phyloP scores from a whole-genome alignment of 257 asterid species.

The Asclepias syriaca region DNA sequence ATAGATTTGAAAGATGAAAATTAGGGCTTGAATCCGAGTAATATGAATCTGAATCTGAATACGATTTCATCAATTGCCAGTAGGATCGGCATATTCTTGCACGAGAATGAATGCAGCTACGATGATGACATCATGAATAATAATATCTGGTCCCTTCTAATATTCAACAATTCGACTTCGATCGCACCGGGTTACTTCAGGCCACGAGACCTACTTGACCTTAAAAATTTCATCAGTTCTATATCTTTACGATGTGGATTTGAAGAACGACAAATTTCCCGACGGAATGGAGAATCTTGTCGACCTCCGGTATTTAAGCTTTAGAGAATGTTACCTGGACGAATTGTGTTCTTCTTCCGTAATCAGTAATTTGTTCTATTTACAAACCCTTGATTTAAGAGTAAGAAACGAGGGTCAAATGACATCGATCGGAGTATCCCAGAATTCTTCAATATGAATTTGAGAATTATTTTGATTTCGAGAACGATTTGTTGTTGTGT shows the following conservation, averaged over 20 bases:
- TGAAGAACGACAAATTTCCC: neutral
- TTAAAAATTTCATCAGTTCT: neutral
- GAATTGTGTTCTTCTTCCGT: constrained; percentile 13
- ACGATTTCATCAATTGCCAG: neutral
- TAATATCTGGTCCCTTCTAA: too few species aligned
- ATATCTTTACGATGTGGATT: constrained; percentile 10
- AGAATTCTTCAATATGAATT: too few species aligned
- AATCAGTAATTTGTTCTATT: constrained; percentile 8
- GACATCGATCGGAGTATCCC: neutral
- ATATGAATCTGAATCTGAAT: too few species aligned
- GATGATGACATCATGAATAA: too few species aligned
- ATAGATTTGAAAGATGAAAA: neutral
- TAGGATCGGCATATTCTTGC: constrained; percentile 15
- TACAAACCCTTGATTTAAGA: constrained; percentile 31
- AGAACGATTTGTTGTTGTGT: neutral
- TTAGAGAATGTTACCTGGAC: constrained; percentile 20
- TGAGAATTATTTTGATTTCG: constrained; percentile 7
- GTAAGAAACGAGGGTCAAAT: neutral
- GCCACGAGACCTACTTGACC: neutral
- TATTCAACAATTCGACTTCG: neutral
- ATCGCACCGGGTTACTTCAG: neutral
- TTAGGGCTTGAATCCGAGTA: too few species aligned
- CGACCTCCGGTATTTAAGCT: constrained; percentile 27
- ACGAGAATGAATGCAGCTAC: neutral
- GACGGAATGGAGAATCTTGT: neutral